These are phyloP conservation scores for Venturiaceae sp. DNA, from an alignment of 2,329 filamentous ascomycete genomes.

Conservation along the genomic window DNA sequence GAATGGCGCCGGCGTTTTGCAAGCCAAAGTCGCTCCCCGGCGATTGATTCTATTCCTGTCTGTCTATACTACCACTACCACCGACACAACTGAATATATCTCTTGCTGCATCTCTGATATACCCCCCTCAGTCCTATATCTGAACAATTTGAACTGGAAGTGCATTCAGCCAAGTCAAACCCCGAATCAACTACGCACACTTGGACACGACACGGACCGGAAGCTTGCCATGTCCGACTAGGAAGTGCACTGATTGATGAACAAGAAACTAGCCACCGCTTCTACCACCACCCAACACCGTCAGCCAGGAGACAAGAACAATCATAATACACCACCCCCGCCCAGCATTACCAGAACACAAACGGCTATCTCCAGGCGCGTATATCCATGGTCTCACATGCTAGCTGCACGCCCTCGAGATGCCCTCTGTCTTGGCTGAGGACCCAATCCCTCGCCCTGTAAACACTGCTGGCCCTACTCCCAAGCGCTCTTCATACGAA, in stretches of 20 bases:
- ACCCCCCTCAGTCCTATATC: not conserved
- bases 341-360: no score
- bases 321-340: not conserved
- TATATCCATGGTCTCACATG: not conserved
- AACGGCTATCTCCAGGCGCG: no score
- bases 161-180: constrained; percentile 1
- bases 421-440: constrained; percentile 42
- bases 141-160: not conserved
- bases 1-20: not conserved
- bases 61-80: not conserved
- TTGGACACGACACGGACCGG: not conserved
- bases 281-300: not conserved
- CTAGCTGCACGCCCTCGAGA: constrained; percentile 30
- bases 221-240: not conserved
- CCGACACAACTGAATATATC: no score
- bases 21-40: not conserved
- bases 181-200: no score
- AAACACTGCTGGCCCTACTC: constrained; percentile 15
- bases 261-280: not conserved
- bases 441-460: constrained; percentile 27
- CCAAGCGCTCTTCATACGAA: constrained; percentile 17
- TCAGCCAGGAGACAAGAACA: not conserved
- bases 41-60: not conserved
- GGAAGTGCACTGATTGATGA: no score
- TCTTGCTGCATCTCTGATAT: not conserved